phyloP scores from a whole-genome alignment of 345 rosid species.

The Alliaria petiolata region DNA sequence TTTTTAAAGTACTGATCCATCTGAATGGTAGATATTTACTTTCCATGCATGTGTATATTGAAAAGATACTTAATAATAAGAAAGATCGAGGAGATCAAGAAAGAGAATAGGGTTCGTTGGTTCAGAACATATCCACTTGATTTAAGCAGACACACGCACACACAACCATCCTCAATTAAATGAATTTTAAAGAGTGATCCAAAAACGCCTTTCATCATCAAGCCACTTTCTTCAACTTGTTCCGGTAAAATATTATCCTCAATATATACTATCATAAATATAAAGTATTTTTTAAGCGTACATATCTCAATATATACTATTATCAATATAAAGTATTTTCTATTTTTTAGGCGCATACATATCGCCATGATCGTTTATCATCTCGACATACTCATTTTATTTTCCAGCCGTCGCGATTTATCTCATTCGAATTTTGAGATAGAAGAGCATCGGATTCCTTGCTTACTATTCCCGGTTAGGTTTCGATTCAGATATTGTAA shows the following conservation, averaged over 20 bases:
- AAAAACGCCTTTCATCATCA: slow-evolving; percentile 17
- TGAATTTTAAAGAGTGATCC: slow-evolving; percentile 18
- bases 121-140: slow-evolving; percentile 9
- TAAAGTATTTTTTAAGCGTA: too few relatives aligned
- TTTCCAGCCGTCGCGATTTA: slow-evolving; percentile 5
- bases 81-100: background rate
- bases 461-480: slow-evolving; percentile 8
- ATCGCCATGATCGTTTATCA: slow-evolving; percentile 16
- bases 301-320: too few relatives aligned
- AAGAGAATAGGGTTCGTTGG: slow-evolving; percentile 14
- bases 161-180: slow-evolving; percentile 6
- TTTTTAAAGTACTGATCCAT: background rate
- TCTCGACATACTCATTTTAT: background rate
- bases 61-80: background rate
- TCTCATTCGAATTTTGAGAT: slow-evolving; percentile 17
- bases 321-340: too few relatives aligned
- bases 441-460: background rate
- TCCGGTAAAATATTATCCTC: slow-evolving; percentile 3
- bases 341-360: background rate
- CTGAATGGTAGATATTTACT: background rate
- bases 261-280: background rate
- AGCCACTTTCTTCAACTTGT: slow-evolving; percentile 25
- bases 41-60: background rate
- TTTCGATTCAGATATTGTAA: background rate
- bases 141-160: background rate